Evolutionary conservation across 108 stramenopile genomes (phyloP).

Genomic region (Heterococcus sp.): DNA sequence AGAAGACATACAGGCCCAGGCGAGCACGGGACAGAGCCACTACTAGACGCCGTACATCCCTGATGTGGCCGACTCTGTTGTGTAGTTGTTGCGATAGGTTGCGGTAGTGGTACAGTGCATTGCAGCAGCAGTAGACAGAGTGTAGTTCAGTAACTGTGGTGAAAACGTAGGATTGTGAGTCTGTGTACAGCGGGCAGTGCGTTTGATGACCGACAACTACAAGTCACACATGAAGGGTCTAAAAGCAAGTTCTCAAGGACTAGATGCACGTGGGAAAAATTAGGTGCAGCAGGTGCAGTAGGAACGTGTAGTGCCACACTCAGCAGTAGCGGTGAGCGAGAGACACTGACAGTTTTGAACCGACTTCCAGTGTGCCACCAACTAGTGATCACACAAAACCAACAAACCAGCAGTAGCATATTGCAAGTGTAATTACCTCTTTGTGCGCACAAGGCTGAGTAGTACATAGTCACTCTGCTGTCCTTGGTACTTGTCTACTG

Average conservation of each 20-base stretch:
- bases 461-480: conserved; percentile 91
- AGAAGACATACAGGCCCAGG: conserved; percentile 89
- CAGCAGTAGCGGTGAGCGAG: conserved; percentile 83
- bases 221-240: background rate
- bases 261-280: too few relatives aligned
- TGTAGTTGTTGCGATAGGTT: background rate
- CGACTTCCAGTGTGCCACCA: conserved; percentile 95
- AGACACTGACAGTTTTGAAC: conserved; percentile 87
- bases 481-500: conserved; percentile 75
- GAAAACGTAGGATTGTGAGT: background rate
- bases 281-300: too few relatives aligned
- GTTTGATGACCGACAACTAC: background rate
- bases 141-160: background rate
- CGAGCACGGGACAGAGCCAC: conserved; percentile 86
- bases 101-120: background rate
- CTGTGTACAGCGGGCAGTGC: too few relatives aligned
- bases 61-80: conserved; percentile 74
- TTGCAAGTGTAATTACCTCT: conserved; percentile 7
- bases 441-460: conserved; percentile 82
- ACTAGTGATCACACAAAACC: conserved; percentile 81
- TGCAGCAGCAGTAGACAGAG: background rate
- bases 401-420: conserved; percentile 8
- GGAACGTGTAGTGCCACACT: too few relatives aligned
- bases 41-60: conserved; percentile 86
- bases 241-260: background rate